Conservation (phyloP, 495 filamentous ascomycete genomes). For the Penicillium desertorum region DNA sequence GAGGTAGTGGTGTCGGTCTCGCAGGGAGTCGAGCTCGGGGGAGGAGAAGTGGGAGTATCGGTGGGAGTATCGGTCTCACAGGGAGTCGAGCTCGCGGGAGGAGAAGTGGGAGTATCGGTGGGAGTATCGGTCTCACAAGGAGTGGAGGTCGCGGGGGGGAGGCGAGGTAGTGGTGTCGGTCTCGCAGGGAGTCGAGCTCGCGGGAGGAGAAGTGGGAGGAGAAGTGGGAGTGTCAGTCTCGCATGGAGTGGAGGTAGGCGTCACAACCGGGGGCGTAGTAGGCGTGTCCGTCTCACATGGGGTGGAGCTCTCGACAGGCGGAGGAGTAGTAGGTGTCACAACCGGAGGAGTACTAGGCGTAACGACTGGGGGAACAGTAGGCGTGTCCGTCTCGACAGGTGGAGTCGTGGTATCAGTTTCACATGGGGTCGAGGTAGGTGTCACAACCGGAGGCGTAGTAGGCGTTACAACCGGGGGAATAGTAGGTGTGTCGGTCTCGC, state of each 20-base stretch:
- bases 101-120: constrained; percentile 1
- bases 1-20: constrained; percentile 12
- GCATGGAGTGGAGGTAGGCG: constrained; percentile 12
- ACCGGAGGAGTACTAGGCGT: no score
- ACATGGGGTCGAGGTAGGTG: constrained; percentile 13
- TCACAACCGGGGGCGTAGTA: neutral
- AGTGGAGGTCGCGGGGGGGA: neutral
- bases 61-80: constrained; percentile 18
- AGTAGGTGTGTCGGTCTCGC: constrained; percentile 15
- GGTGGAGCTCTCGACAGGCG: constrained; percentile 9
- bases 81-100: constrained; percentile 7
- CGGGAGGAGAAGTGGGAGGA: no score
- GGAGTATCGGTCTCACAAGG: constrained; percentile 18
- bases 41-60: constrained; percentile 5
- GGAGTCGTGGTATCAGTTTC: constrained; percentile 13
- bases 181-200: constrained; percentile 12
- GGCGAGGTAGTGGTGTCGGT: no score
- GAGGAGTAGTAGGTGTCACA: constrained; percentile 18
- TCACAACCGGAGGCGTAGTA: constrained; percentile 8
- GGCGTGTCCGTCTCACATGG: constrained; percentile 15
- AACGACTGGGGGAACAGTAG: neutral
- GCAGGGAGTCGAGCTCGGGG: constrained; percentile 18
- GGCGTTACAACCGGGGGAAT: constrained; percentile 4
- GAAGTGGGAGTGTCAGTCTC: constrained; percentile 13
- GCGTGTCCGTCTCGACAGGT: constrained; percentile 4